Conservation (phyloP, 2,329 filamentous ascomycete species). For the Trichoderma sp. region DNA sequence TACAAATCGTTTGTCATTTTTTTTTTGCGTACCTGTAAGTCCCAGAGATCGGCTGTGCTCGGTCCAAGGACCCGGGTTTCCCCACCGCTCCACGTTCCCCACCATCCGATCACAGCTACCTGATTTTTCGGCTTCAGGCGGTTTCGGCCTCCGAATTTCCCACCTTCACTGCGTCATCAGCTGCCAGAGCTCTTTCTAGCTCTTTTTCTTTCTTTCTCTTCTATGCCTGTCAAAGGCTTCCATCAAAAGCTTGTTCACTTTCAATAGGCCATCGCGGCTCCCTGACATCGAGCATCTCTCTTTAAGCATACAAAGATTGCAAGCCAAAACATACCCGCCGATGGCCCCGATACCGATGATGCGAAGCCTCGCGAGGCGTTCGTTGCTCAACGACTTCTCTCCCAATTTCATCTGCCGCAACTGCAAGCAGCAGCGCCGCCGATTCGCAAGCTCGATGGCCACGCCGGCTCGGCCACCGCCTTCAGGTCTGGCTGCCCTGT, state of each 20-base stretch:
- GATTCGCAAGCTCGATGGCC: conserved; percentile 34
- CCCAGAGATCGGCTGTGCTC: not conserved
- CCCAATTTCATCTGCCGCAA: conserved; percentile 35
- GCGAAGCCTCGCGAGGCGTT: conserved; percentile 32
- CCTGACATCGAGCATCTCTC: not conserved
- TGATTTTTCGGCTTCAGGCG: conserved; percentile 13
- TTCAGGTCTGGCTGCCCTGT: conserved; percentile 57
- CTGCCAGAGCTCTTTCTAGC: not conserved
- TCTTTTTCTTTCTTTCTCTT: not conserved
- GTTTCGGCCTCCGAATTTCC: conserved; percentile 11
- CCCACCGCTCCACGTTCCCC: conserved; percentile 17
- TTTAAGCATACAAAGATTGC: not conserved
- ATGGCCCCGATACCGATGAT: conserved; percentile 24
- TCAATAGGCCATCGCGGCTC: not conserved
- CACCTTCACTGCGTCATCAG: conserved; percentile 17
- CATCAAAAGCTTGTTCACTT: not conserved
- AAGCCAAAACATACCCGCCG: not conserved
- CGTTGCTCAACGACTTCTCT: conserved; percentile 19
- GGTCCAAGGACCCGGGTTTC: conserved; percentile 3
- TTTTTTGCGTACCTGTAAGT: not conserved
- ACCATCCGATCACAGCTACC: conserved; percentile 14
- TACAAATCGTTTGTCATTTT: not conserved
- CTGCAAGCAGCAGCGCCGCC: conserved; percentile 38
- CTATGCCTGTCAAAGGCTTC: not conserved
- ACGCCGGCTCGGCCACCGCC: conserved; percentile 46